Evolutionary conservation across 2,329 filamentous ascomycete genomes (phyloP), one percentile per base, ranked within the genome.

Genomic region (Pseudopyricularia javanii): DNA sequence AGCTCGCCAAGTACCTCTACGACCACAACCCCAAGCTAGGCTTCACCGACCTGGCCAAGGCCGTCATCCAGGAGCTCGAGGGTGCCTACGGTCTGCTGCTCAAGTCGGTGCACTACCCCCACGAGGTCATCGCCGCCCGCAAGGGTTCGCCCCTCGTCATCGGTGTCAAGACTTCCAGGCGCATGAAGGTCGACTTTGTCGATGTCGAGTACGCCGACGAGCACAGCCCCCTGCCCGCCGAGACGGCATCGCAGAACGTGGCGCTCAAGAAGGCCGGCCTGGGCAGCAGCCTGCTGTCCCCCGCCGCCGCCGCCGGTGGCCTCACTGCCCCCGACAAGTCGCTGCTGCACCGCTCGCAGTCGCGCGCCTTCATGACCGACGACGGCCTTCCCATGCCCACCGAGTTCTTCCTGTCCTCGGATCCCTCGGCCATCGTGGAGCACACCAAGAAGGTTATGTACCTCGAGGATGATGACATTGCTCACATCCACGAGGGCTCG

Each of bases 371-470:
- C 80, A 88, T 98, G 76, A 97, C 91, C 53, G 93, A 98, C 66
- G 93, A 98, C 70, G 93, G 93, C 69, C 86, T 91, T 70, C 93
- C 93, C 60, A 95, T 97, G 81, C 91, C 93, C 58, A 91, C 91
- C 63, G 93, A 98, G 72, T 98, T 98, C 78, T 98, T 97, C 83
- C 82, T 98, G 60, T 98, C 93, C 55, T 98, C 93, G 55, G 93
- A 98, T 72, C 93, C 93, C 17, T 96, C 93, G 43, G 91, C 93
- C 64, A 96, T 98, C 64, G 87, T 98, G 61, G 93, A 98, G 79
- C 93, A 98, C 80, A 98, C 93, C 69, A 98, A 98, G 83, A 98
- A 97, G 82, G 93, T 98, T 59, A 85, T 98, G 72, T 98, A 98
- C 78, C 86, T 98, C 54, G 93, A 98, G 78, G 93, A 98, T 68